Percentiles rank a stretch among this genome's conserved stretches.
These are phyloP conservation scores for Candida piceae DNA, from an alignment of 805 yeast genomes.

Conservation along the genomic window DNA sequence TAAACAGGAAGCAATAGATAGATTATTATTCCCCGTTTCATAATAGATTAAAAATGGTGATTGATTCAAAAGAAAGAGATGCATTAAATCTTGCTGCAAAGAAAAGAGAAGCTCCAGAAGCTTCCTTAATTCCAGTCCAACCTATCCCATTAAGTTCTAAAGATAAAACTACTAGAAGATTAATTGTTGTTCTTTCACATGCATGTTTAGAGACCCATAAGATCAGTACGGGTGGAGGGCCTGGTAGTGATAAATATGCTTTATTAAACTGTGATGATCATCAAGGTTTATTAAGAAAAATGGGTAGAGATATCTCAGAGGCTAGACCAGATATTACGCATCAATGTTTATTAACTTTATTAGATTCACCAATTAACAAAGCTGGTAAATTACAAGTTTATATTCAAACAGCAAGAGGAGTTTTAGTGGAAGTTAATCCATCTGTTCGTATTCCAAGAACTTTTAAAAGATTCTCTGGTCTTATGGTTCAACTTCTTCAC, in stretches of 20 bases:
- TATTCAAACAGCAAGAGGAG: constrained; percentile 93
- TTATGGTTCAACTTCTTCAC: constrained; percentile 95
- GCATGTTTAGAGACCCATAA: constrained; percentile 96
- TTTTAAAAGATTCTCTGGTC: constrained; percentile 93
- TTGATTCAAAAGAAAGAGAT: constrained; percentile 44
- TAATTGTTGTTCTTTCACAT: constrained; percentile 91
- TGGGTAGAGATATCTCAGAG: constrained; percentile 96
- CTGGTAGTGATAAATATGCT: constrained; percentile 87
- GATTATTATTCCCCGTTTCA: background rate
- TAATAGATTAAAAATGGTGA: constrained; percentile 32
- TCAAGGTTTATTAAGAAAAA: constrained; percentile 88
- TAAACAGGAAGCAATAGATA: background rate
- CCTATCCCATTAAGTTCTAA: constrained; percentile 77
- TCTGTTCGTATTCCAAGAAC: constrained; percentile 97
- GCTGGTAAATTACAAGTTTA: constrained; percentile 96
- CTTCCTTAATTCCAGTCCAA: constrained; percentile 81
- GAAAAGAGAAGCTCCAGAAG: constrained; percentile 35
- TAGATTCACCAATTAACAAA: constrained; percentile 97
- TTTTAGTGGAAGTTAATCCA: constrained; percentile 92
- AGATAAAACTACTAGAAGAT: constrained; percentile 81
- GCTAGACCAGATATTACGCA: constrained; percentile 99
- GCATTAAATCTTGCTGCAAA: constrained; percentile 28
- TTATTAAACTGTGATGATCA: constrained; percentile 96
- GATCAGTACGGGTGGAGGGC: constrained; percentile 65
- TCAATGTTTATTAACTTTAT: constrained; percentile 87